Evolutionary conservation across 2,329 filamentous ascomycete species (phyloP).

Genomic region (Neocatenulostroma microsporum): DNA sequence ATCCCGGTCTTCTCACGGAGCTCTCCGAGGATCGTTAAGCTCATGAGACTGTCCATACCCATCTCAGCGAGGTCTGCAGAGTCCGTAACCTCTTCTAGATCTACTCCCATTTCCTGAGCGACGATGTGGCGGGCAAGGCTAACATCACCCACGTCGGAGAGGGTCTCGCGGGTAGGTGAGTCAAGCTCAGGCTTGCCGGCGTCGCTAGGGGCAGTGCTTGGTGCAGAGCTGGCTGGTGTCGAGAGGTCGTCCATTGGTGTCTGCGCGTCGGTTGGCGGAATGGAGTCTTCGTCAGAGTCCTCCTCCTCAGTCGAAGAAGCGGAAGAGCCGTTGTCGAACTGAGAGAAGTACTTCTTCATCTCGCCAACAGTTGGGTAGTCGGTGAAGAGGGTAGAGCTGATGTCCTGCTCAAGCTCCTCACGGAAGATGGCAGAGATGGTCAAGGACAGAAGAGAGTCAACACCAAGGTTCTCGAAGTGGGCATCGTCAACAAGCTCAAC

Average conservation of each 20-base stretch:
- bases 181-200: conserved; percentile 34
- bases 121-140: conserved; percentile 44
- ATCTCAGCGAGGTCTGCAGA: conserved; percentile 54
- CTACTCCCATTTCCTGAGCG: conserved; percentile 57
- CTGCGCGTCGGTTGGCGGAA: conserved; percentile 31
- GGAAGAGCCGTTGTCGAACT: conserved; percentile 36
- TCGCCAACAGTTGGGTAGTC: conserved; percentile 55
- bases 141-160: conserved; percentile 32
- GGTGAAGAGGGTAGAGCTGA: conserved; percentile 52
- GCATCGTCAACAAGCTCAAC: conserved; percentile 53
- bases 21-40: conserved; percentile 44
- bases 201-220: conserved; percentile 34
- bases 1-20: conserved; percentile 45
- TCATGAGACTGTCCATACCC: conserved; percentile 49
- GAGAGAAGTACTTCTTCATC: conserved; percentile 50
- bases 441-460: conserved; percentile 54
- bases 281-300: conserved; percentile 36
- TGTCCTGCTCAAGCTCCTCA: conserved; percentile 53
- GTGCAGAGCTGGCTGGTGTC: conserved; percentile 43
- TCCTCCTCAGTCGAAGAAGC: conserved; percentile 27
- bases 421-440: conserved; percentile 56
- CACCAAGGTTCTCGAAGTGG: conserved; percentile 54
- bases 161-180: conserved; percentile 26
- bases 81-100: conserved; percentile 48
- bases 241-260: conserved; percentile 39